A percentile compares a stretch with the other conserved stretches of the same genome.
Conservation (phyloP, 75 land plant genomes). For the Pseudotsuga menziesii region DNA sequence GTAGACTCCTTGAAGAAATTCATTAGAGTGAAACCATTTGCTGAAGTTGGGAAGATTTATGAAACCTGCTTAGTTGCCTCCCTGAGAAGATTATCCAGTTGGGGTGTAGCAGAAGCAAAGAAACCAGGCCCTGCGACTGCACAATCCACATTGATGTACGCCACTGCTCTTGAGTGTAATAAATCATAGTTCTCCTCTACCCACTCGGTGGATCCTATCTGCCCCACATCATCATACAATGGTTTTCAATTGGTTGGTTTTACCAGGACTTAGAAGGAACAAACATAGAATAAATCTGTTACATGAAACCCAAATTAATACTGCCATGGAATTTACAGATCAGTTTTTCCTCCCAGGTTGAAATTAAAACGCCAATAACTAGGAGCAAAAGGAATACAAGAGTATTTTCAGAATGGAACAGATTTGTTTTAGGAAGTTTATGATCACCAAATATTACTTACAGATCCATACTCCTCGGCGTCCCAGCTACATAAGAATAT, state of each 20-base stretch:
- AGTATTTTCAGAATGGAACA: too few relatives aligned
- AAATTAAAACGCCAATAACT: too few relatives aligned
- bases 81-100: slow-evolving; percentile 63
- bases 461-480: slow-evolving; percentile 71
- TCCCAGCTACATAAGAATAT: slow-evolving; percentile 65
- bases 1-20: neutral
- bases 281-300: too few relatives aligned
- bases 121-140: slow-evolving; percentile 78
- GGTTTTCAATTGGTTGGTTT: too few relatives aligned
- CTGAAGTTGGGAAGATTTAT: neutral
- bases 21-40: neutral
- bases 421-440: too few relatives aligned
- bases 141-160: slow-evolving; percentile 71
- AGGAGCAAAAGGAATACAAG: too few relatives aligned
- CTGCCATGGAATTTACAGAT: too few relatives aligned
- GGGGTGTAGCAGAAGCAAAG: slow-evolving; percentile 68
- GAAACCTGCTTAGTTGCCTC: slow-evolving; percentile 55
- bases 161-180: slow-evolving; percentile 44
- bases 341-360: too few relatives aligned
- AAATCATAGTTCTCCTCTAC: slow-evolving; percentile 49
- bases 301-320: too few relatives aligned
- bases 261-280: too few relatives aligned
- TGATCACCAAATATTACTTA: slow-evolving; percentile 15
- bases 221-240: neutral
- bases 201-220: slow-evolving; percentile 66